These are phyloP conservation scores for Ogataea pilisensis DNA, from an alignment of 805 yeast species.

Conservation along the genomic window DNA sequence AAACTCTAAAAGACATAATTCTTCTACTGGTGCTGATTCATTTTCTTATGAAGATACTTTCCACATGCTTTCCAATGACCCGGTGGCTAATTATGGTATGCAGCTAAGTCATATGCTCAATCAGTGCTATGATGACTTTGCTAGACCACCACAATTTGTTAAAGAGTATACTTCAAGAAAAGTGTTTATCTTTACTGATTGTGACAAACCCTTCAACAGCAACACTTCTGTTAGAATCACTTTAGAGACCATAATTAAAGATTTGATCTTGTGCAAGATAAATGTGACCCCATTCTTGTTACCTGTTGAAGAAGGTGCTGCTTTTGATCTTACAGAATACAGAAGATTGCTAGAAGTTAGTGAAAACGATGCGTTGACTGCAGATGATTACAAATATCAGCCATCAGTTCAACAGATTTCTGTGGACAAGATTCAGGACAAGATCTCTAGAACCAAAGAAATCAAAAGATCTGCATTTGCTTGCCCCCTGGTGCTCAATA, in stretches of 20 bases:
- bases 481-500: constrained; percentile 55
- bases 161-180: constrained; percentile 50
- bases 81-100: constrained; percentile 24
- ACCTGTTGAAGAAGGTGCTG: constrained; percentile 24
- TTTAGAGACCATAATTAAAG: constrained; percentile 55
- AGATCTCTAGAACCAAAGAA: constrained; percentile 54
- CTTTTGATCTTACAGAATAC: constrained; percentile 46
- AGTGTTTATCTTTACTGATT: constrained; percentile 69
- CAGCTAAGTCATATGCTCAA: constrained; percentile 44
- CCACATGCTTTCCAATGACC: constrained; percentile 19
- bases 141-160: constrained; percentile 35
- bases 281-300: constrained; percentile 63
- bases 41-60: constrained; percentile 25
- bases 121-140: constrained; percentile 53
- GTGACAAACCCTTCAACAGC: constrained; percentile 59
- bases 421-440: constrained; percentile 39
- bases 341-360: constrained; percentile 20
- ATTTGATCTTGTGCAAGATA: constrained; percentile 51
- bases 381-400: constrained; percentile 9
- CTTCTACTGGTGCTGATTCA: constrained; percentile 7
- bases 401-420: constrained; percentile 41
- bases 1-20: constrained; percentile 30
- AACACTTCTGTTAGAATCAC: constrained; percentile 38
- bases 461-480: constrained; percentile 60
- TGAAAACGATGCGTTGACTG: constrained; percentile 7